Base-by-base conservation (phyloP, 352 stramenopile species). In the Globisporangium perplexum region DNA sequence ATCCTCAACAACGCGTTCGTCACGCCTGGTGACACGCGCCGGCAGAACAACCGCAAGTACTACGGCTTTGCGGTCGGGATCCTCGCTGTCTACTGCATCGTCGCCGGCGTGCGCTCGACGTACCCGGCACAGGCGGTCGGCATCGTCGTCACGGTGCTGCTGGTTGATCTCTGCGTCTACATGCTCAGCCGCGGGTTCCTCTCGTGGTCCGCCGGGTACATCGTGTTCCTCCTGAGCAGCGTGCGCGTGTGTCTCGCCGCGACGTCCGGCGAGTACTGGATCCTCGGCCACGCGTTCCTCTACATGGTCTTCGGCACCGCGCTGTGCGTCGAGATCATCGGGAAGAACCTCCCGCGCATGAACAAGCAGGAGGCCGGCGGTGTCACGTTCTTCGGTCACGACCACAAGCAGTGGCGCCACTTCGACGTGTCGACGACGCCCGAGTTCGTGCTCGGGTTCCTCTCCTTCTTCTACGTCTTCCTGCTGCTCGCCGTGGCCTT, bases 391-490 rank as follows among this genome's bases (percentile, higher is more conserved):
- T 93, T 95, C 33, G 85, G 83, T 11, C 78, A 90, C 47, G 83
- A 95, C 23, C 69, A 82, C 36, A 66, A 72, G 38, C 66, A 72
- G 44, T 83, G 69, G 65, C 72, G 68, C 10, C 82, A 91, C 59
- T 62, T 88, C 17, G 82, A 95, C 60, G 54, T 84, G 28, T 83
- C 79, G 7, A 91, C 79, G 8, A 93, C 76, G 2, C 82, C 84
- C 2, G 83, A 95, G 50, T 95, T 95, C 41, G 84, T 85, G 22
- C 49, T 95, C 7, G 84, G 84, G 0, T 81, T 93, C 44, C 44
- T 95, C 7, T 93, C 77, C 7, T 95, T 95, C 50, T 86, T 92
- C 55, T 95, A 93, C 45, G 63, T 95, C 31, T 92, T 92, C 55
- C 50, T 95, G 48, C 63, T 95, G 23, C 68, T 95, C 8, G 79